Evolutionary conservation across 2,329 filamentous ascomycete species (phyloP).

Genomic region (Sporothrix protearum): DNA sequence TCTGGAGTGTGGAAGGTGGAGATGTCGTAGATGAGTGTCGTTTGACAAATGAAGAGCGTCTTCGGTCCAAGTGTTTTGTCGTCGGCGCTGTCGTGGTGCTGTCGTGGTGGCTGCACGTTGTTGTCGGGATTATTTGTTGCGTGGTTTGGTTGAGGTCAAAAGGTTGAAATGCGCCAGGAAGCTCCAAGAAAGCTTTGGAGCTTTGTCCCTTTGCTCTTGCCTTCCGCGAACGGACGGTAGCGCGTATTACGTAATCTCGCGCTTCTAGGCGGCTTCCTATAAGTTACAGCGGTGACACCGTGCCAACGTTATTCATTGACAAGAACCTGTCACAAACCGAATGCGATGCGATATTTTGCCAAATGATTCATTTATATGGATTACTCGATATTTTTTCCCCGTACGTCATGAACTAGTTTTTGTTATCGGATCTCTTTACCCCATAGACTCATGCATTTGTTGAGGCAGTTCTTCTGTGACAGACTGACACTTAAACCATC

Average conservation of each 20-base stretch:
- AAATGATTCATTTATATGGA: background rate
- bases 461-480: background rate
- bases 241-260: constrained; percentile 6
- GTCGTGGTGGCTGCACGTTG: too few species aligned
- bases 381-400: background rate
- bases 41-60: background rate
- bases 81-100: background rate
- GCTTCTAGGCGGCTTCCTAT: background rate
- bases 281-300: background rate
- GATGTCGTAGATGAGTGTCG: background rate
- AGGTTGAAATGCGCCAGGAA: background rate
- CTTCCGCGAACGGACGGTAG: constrained; percentile 7
- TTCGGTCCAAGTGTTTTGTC: background rate
- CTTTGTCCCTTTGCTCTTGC: background rate
- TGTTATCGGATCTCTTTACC: background rate
- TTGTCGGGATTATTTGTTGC: background rate
- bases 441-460: background rate
- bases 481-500: too few species aligned
- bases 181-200: background rate
- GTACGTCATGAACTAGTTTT: too few species aligned
- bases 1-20: background rate
- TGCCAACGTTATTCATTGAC: background rate
- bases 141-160: background rate
- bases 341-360: background rate
- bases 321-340: background rate